phyloP scores from a whole-genome alignment of 2,329 filamentous ascomycete species.

The Leptographium lundbergii region DNA sequence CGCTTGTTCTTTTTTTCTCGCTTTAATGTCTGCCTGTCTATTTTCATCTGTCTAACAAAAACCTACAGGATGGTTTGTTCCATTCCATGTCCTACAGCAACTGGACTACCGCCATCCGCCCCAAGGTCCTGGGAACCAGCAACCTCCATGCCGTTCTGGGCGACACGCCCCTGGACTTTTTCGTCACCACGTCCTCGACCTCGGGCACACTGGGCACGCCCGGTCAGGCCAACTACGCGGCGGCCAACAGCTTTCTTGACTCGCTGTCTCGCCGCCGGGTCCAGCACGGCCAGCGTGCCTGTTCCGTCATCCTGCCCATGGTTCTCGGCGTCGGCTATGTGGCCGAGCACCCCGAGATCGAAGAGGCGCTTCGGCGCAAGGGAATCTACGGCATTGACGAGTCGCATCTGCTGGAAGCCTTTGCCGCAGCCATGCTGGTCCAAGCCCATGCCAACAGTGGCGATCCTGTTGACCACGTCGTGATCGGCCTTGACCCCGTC shows the following conservation, averaged over 20 bases:
- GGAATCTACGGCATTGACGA: too few species aligned
- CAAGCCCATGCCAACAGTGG: too few species aligned
- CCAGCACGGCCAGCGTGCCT: not conserved
- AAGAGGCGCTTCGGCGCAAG: too few species aligned
- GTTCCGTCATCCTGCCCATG: too few species aligned
- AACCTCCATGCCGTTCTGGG: not conserved
- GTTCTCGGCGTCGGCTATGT: not conserved
- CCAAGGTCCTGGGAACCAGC: slow-evolving; percentile 9
- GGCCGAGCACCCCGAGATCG: not conserved
- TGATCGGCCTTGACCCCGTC: too few species aligned
- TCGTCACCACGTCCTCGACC: slow-evolving; percentile 26
- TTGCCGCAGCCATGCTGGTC: too few species aligned
- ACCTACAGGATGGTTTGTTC: slow-evolving; percentile 11
- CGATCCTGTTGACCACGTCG: too few species aligned
- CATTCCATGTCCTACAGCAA: not conserved
- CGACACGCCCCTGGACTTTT: slow-evolving; percentile 21
- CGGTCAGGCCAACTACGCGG: slow-evolving; percentile 27
- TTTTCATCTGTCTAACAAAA: too few species aligned
- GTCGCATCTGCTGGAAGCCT: too few species aligned
- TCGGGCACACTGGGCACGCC: slow-evolving; percentile 22
- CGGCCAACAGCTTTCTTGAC: slow-evolving; percentile 17
- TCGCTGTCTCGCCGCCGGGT: not conserved
- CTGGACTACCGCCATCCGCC: not conserved
- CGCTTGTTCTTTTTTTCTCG: too few species aligned
- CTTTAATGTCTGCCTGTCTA: too few species aligned